phyloP scores from a whole-genome alignment of 75 land plant genomes.

The Larix kaempferi region DNA sequence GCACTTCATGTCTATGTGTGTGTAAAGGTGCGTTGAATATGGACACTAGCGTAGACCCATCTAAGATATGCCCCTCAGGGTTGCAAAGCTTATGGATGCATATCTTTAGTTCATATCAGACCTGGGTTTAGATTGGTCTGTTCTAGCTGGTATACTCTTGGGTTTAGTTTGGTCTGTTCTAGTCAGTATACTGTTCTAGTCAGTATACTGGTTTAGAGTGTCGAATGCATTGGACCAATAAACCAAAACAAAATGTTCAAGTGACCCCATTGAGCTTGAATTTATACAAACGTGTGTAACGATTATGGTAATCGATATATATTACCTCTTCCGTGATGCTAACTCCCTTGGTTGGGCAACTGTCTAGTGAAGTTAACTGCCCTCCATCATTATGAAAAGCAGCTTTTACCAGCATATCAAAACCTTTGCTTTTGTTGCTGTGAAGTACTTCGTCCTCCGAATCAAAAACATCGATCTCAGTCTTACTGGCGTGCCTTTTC shows the following conservation, averaged over 20 bases:
- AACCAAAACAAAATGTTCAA: background rate
- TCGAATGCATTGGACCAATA: background rate
- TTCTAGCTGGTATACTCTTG: too few relatives aligned
- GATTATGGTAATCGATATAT: background rate
- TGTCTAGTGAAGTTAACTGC: background rate
- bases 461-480: slow-evolving; percentile 4
- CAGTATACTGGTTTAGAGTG: too few relatives aligned
- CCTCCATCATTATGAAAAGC: background rate
- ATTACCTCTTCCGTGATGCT: background rate
- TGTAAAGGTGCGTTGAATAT: too few relatives aligned
- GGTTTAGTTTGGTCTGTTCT: too few relatives aligned
- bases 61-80: too few relatives aligned
- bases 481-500: background rate
- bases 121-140: too few relatives aligned
- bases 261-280: background rate
- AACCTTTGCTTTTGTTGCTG: background rate
- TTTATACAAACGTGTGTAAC: background rate
- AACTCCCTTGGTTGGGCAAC: background rate
- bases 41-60: too few relatives aligned
- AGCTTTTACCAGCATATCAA: slow-evolving; percentile 7
- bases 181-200: too few relatives aligned
- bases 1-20: too few relatives aligned
- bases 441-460: background rate
- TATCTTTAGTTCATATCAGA: too few relatives aligned
- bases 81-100: too few relatives aligned